Evolutionary conservation across 106 monocot genomes (phyloP), one percentile per base, ranked within the genome.

Genomic region (Chionographis japonica): DNA sequence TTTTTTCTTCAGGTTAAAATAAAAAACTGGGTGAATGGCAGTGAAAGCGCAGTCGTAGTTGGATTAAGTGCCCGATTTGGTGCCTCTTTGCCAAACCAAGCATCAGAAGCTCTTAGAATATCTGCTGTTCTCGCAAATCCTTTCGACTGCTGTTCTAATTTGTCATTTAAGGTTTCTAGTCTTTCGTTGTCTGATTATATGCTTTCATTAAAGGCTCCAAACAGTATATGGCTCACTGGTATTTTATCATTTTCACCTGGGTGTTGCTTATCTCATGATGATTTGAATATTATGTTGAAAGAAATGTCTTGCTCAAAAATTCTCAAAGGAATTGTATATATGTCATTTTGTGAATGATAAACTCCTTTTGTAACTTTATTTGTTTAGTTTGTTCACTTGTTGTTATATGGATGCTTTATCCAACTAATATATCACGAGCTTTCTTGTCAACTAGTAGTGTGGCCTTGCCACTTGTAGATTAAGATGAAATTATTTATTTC

Each of bases 1-100:
- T 11, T 35, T 63, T 51, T 61, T 37, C 61, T 77, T 67, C 86
- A 91, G 95, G 91, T 95, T 37, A 95, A 91, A 71, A 69, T 95
- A 70, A 76, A 74, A 68, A 88, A 77, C 69, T 95, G 91, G 95
- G 75, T 95, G 50, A 80, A 95, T 84, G 91, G 88, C 17, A 74
- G 69, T 65, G 74, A 88, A 80, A 62, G 80, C 50, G 55, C 68
- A 52, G 74, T 27, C 58, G 60, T 91, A 53, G 80, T 86, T 69
- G 91, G 95, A 52, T 72, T 92, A 66, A 91, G 86, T 80, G 95
- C 95, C 15, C 86, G 80, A 79, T 95, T 95, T 84, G 95, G 95
- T 17, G 52, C 77, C 62, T 43, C 76, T 17, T 72, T 95, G 62
- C 95, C 95, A 18, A 69, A 40, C 14, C 35, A 76, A 59, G 82